Conservation (phyloP, 2,329 filamentous ascomycete species). For the Aspergillus sergii region DNA sequence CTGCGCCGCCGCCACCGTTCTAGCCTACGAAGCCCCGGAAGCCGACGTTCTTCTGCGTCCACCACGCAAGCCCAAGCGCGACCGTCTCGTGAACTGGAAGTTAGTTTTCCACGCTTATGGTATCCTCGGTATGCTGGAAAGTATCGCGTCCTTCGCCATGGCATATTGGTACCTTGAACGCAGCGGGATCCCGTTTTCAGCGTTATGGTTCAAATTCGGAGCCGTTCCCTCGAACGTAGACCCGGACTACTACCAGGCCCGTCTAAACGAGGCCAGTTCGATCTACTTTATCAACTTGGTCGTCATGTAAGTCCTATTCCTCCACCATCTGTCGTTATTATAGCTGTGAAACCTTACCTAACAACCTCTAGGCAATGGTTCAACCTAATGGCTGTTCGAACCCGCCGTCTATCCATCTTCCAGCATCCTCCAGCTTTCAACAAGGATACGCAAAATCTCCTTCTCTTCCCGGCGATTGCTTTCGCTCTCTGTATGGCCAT, state of each 20-base stretch:
- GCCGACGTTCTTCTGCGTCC: slow-evolving; percentile 71
- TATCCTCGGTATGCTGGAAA: slow-evolving; percentile 67
- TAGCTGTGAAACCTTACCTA: not conserved
- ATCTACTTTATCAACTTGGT: slow-evolving; percentile 82
- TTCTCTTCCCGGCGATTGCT: slow-evolving; percentile 69
- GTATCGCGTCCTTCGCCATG: slow-evolving; percentile 64
- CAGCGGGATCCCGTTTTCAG: slow-evolving; percentile 65
- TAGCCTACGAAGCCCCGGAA: slow-evolving; percentile 77
- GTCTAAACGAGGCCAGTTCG: slow-evolving; percentile 67
- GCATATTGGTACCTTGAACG: slow-evolving; percentile 64
- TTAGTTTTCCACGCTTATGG: slow-evolving; percentile 74
- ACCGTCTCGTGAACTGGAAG: slow-evolving; percentile 72
- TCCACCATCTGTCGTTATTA: slow-evolving; percentile 9
- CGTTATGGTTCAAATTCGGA: slow-evolving; percentile 71
- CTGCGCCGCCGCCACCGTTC: slow-evolving; percentile 69
- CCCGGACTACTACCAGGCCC: slow-evolving; percentile 56
- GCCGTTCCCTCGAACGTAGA: slow-evolving; percentile 53
- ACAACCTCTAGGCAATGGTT: slow-evolving; percentile 64
- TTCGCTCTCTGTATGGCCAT: slow-evolving; percentile 71
- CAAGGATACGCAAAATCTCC: slow-evolving; percentile 65
- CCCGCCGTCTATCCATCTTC: slow-evolving; percentile 66
- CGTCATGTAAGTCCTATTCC: slow-evolving; percentile 62
- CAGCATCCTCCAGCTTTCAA: slow-evolving; percentile 72
- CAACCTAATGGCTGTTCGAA: slow-evolving; percentile 71
- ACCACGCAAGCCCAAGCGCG: slow-evolving; percentile 68